A percentile compares a stretch with the other conserved stretches of the same genome.
phyloP scores from a whole-genome alignment of 257 asterid species.

The Linaria vulgaris region DNA sequence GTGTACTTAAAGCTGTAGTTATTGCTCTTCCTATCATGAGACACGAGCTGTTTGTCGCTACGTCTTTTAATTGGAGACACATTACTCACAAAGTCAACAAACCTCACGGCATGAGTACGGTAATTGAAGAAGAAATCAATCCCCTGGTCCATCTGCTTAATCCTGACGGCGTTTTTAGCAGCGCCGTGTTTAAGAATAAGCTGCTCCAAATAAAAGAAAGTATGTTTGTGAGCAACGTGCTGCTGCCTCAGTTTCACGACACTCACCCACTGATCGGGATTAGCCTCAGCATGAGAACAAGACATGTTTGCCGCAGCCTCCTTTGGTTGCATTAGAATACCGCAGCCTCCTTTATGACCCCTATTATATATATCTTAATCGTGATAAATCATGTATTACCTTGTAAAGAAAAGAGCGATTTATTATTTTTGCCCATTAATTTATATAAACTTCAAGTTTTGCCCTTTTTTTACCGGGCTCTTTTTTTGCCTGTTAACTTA shows the following conservation, averaged over 20 bases:
- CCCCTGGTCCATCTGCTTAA: conserved; percentile 54
- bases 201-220: conserved; percentile 55
- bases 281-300: conserved; percentile 47
- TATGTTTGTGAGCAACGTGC: conserved; percentile 55
- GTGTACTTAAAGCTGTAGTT: conserved; percentile 42
- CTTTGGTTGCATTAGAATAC: conserved; percentile 51
- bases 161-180: conserved; percentile 47
- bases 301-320: conserved; percentile 60
- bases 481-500: too few relatives aligned
- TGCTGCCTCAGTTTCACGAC: conserved; percentile 56
- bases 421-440: too few relatives aligned
- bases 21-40: conserved; percentile 53
- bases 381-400: too few relatives aligned
- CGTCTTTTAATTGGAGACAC: conserved; percentile 42
- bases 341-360: too few relatives aligned
- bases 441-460: too few relatives aligned
- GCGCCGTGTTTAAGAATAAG: conserved; percentile 62
- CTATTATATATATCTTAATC: too few relatives aligned
- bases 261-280: conserved; percentile 66
- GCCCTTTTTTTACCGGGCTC: too few relatives aligned
- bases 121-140: conserved; percentile 50
- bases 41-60: conserved; percentile 45
- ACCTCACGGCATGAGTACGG: conserved; percentile 48
- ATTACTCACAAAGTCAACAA: conserved; percentile 42
- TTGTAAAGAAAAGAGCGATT: too few relatives aligned